Evolutionary conservation across 78 protist species (phyloP).

Genomic region (Creolimax fragrantissima): DNA sequence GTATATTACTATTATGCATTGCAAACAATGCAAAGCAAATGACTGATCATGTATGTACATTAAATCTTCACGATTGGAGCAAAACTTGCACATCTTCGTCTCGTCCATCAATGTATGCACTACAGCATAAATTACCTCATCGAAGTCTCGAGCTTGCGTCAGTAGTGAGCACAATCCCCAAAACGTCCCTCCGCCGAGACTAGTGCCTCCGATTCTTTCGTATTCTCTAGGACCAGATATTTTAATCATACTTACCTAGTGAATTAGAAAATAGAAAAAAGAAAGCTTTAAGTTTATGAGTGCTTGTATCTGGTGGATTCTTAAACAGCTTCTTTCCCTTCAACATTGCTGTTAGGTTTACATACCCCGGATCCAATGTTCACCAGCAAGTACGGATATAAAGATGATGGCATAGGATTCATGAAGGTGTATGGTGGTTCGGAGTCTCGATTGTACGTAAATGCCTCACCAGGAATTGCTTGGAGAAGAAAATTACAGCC

Average conservation of each 20-base stretch:
- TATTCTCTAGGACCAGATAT: constrained; percentile 38
- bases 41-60: no score
- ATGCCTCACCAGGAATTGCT: constrained; percentile 22
- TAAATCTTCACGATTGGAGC: no score
- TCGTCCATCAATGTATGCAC: no score
- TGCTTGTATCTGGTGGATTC: no score
- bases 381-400: constrained; percentile 75
- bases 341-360: no score
- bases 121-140: no score
- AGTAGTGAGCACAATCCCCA: constrained; percentile 74
- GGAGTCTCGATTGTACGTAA: not conserved
- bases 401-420: not conserved
- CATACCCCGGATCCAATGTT: constrained; percentile 79
- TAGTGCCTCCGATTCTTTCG: constrained; percentile 81
- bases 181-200: constrained; percentile 91
- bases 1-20: no score
- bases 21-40: no score
- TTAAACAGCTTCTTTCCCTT: no score
- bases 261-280: no score
- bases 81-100: no score
- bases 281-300: no score
- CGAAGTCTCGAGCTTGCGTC: constrained; percentile 53
- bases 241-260: constrained; percentile 54
- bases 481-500: constrained; percentile 70
- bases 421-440: not conserved